Conservation (phyloP, 306 rosid species). For the Castanospermum australe region DNA sequence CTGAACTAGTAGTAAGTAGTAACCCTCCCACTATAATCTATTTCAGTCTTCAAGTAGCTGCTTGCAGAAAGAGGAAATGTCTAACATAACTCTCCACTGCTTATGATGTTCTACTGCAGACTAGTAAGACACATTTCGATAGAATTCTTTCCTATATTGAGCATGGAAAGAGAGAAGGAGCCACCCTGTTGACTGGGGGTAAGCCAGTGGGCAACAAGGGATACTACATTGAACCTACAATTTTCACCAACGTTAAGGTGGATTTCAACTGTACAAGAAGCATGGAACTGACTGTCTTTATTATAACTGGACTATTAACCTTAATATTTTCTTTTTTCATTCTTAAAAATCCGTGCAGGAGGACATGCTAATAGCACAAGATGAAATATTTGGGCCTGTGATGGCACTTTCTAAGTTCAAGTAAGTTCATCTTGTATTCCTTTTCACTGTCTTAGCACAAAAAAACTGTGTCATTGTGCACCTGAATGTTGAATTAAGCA, state of each 20-base stretch:
- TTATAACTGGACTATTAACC: background rate
- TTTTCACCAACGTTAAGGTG: slow-evolving; percentile 76
- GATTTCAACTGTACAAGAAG: slow-evolving; percentile 5
- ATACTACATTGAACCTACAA: slow-evolving; percentile 83
- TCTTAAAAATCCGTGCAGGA: slow-evolving; percentile 45
- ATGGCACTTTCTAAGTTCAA: slow-evolving; percentile 73
- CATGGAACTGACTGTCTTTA: background rate
- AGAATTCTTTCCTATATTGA: slow-evolving; percentile 71
- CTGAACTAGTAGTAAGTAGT: background rate
- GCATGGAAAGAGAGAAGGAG: slow-evolving; percentile 85
- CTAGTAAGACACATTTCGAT: slow-evolving; percentile 70
- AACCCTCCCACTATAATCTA: background rate
- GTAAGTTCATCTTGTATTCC: slow-evolving; percentile 39
- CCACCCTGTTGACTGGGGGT: slow-evolving; percentile 76
- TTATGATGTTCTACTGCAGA: slow-evolving; percentile 46
- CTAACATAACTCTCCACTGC: slow-evolving; percentile 5
- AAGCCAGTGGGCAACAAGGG: slow-evolving; percentile 64
- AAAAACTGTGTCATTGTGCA: background rate
- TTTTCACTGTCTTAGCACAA: background rate
- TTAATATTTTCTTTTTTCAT: background rate
- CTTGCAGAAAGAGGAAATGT: background rate
- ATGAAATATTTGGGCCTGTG: slow-evolving; percentile 94
- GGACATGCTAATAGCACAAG: slow-evolving; percentile 67
- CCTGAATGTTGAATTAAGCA: background rate
- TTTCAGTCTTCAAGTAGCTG: background rate